Conservation (phyloP, 331 rosid genomes). For the Acacia pycnantha region DNA sequence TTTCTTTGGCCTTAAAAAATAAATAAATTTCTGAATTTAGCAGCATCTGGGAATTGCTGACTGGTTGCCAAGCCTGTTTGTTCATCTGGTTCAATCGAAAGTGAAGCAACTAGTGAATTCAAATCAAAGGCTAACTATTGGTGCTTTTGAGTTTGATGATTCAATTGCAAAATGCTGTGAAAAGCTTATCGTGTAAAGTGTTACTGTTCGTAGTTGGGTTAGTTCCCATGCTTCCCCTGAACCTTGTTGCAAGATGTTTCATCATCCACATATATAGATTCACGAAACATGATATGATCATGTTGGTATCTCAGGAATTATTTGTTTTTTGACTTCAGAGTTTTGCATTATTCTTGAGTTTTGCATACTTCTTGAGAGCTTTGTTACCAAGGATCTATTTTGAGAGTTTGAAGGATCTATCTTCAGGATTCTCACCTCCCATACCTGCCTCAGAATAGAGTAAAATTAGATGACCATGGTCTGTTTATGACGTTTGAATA, state of each 20-base stretch:
- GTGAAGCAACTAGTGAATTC: neutral
- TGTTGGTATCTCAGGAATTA: neutral
- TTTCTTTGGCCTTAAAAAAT: neutral
- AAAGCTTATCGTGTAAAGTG: neutral
- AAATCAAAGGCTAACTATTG: neutral
- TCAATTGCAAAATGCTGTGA: conserved; percentile 16
- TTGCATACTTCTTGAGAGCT: conserved; percentile 55
- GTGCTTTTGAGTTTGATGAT: conserved; percentile 1
- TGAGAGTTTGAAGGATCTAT: conserved; percentile 54
- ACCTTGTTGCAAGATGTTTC: conserved; percentile 1
- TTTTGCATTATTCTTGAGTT: conserved; percentile 42
- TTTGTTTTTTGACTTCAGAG: neutral
- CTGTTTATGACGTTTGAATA: neutral
- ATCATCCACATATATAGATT: neutral
- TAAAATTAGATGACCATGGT: neutral
- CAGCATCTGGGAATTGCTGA: neutral
- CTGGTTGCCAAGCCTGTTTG: neutral
- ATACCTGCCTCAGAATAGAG: conserved; percentile 52
- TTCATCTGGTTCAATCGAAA: conserved; percentile 9
- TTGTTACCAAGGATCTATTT: conserved; percentile 42
- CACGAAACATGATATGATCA: conserved; percentile 2
- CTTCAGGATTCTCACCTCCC: conserved; percentile 81
- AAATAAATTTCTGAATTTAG: neutral
- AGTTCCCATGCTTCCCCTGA: neutral
- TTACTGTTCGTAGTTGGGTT: neutral